phyloP scores from a whole-genome alignment of 176 grass and related monocot species.

The Saccharum spontaneum region DNA sequence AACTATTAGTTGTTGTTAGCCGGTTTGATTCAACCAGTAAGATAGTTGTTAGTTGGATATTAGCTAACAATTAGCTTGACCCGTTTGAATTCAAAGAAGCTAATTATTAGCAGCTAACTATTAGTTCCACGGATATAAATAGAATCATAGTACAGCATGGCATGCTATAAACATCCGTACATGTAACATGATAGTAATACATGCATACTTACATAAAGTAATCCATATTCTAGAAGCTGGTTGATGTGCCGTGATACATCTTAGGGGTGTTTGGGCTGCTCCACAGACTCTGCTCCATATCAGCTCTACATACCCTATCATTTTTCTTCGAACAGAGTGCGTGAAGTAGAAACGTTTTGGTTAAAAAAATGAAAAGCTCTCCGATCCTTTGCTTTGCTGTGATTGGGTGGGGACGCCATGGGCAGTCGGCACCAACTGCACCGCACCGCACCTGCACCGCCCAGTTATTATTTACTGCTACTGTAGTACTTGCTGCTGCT shows the following conservation, averaged over 20 bases:
- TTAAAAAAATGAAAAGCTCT: neutral
- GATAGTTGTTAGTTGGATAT: too few relatives aligned
- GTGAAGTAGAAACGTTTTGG: too few relatives aligned
- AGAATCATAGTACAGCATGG: too few relatives aligned
- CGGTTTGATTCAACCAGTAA: too few relatives aligned
- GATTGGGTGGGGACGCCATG: neutral
- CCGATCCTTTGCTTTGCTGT: neutral
- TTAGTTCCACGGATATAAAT: too few relatives aligned
- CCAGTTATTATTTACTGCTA: neutral
- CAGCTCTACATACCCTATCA: too few relatives aligned
- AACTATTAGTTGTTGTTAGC: too few relatives aligned
- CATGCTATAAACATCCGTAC: neutral
- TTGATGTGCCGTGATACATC: neutral
- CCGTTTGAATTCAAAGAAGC: neutral
- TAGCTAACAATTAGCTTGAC: too few relatives aligned
- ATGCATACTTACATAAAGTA: neutral
- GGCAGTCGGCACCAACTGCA: neutral
- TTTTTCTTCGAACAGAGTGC: too few relatives aligned
- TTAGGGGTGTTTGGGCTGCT: too few relatives aligned
- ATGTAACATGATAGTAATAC: neutral
- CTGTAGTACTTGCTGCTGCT: neutral
- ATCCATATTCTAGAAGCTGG: neutral
- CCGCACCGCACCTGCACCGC: neutral
- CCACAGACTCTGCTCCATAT: too few relatives aligned
- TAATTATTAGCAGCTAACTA: neutral